A percentile compares a stretch with the other conserved stretches of the same genome.
phyloP scores from a whole-genome alignment of 2,329 filamentous ascomycete genomes.

The Clonostachys byssicola region DNA sequence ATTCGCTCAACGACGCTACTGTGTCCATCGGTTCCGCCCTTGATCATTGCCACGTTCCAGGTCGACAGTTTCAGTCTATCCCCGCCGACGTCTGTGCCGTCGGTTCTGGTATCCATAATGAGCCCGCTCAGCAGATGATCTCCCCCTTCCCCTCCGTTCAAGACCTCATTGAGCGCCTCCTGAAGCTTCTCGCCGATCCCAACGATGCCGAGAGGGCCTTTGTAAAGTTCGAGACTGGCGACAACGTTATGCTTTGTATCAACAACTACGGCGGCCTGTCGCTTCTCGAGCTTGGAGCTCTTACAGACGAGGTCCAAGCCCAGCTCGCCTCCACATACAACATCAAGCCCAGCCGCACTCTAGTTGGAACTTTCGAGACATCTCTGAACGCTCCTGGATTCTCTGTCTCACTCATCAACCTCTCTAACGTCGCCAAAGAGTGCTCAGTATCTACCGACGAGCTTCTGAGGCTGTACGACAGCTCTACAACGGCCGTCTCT shows the following conservation, averaged over 20 bases:
- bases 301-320: constrained; percentile 44
- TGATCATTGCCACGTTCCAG: constrained; percentile 71
- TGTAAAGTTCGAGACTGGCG: constrained; percentile 32
- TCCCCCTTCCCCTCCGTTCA: constrained; percentile 32
- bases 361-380: constrained; percentile 36
- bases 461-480: constrained; percentile 41
- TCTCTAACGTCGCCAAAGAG: constrained; percentile 26
- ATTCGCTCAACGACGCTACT: constrained; percentile 53
- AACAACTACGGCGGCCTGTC: constrained; percentile 56
- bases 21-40: constrained; percentile 64
- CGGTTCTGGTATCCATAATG: constrained; percentile 54
- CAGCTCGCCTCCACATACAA: constrained; percentile 25
- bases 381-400: constrained; percentile 52
- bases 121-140: constrained; percentile 19
- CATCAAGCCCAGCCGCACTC: constrained; percentile 34
- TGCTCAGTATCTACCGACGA: constrained; percentile 17
- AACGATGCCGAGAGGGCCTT: constrained; percentile 50
- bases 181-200: constrained; percentile 44
- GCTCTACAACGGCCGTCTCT: constrained; percentile 42
- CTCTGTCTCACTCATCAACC: constrained; percentile 48
- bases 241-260: constrained; percentile 46
- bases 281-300: constrained; percentile 48
- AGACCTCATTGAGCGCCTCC: constrained; percentile 36
- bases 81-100: constrained; percentile 28
- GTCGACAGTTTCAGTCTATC: constrained; percentile 47